phyloP scores from a whole-genome alignment of 2,329 filamentous ascomycete genomes.

The Clathrospora elynae region DNA sequence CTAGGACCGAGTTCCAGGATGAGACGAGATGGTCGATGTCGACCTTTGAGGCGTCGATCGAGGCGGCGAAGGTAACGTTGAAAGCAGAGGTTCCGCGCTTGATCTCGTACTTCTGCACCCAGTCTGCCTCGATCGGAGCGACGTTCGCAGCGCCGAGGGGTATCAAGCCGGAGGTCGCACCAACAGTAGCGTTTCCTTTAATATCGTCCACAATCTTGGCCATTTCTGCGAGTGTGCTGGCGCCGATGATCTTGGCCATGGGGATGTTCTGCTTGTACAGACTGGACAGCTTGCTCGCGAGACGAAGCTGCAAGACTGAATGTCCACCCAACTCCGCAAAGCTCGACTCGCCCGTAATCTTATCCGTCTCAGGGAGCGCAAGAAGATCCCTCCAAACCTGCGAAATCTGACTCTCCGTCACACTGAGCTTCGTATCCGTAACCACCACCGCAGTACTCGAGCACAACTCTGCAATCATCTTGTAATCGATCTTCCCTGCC shows the following conservation, averaged over 20 bases:
- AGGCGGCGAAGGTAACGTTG: conserved; percentile 33
- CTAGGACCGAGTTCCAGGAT: conserved; percentile 28
- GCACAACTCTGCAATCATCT: conserved; percentile 22
- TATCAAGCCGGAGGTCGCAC: background rate
- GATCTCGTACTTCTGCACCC: conserved; percentile 24
- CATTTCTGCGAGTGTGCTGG: conserved; percentile 4
- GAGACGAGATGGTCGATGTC: conserved; percentile 19
- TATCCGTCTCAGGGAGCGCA: background rate
- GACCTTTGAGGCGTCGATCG: conserved; percentile 8
- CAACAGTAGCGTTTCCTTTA: background rate
- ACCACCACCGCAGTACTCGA: background rate
- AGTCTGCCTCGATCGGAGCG: conserved; percentile 27
- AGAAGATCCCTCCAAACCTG: conserved; percentile 9
- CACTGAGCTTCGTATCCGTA: background rate
- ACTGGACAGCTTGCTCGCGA: conserved; percentile 7
- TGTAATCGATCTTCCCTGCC: conserved; percentile 45
- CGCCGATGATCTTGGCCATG: conserved; percentile 22
- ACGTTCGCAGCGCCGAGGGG: conserved; percentile 6
- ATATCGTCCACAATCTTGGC: conserved; percentile 5
- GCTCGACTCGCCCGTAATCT: conserved; percentile 15
- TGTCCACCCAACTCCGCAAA: conserved; percentile 37
- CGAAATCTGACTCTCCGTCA: conserved; percentile 3
- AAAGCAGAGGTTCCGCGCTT: conserved; percentile 26
- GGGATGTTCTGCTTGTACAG: conserved; percentile 13
- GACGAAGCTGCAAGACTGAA: conserved; percentile 29